Base-by-base conservation (phyloP, 441 rosid genomes). In the Adansonia rubrostipa region DNA sequence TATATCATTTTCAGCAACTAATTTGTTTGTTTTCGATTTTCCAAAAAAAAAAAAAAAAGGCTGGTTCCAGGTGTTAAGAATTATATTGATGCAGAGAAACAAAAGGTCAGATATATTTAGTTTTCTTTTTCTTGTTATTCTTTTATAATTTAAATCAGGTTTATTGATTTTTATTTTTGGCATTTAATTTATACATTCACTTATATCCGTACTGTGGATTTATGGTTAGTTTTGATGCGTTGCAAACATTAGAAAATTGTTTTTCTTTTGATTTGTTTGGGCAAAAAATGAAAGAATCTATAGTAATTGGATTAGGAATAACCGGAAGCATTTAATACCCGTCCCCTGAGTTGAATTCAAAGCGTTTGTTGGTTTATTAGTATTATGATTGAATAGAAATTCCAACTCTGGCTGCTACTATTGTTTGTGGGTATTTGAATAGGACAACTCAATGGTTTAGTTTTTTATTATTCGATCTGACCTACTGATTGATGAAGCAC, bases 1-100 rank as follows among this genome's bases (percentile, higher is more conserved):
- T 33, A 20, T 54, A 2, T 75, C 9, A 13, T 56, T 47, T 45
- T 36, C 3, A n/a, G 24, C 17, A 28, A 10, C 28, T 58, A 2
- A 70, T 51, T 47, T 13, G 0, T 50, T 6, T 65, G 40, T 22
- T 64, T 74, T 61, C 60, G 33, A 17, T 78, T 15, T 77, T 47
- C 22, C 71, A 13, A 75, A 69, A 22, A 70, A 10, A 9, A 22
- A n/a, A 20, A 74, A 53, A 69, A 28, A 78, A 96, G 98, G 92
- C 77, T 87, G 92, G 77, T 94, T 56, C 99, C 99, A 56, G 92
- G 94, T 15, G 98, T 92, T 50, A 89, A 92, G 76, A 87, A 86
- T 19, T 89, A 92, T 82, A 90, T 94, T 44, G 97, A 93, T 78
- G 92, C 92, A 1, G 92, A 96, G 92, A 93, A 96, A 84, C 98